Evolutionary conservation across 768 basidiomycete species (phyloP).

Genomic region (Pisolithus marmoratus): DNA sequence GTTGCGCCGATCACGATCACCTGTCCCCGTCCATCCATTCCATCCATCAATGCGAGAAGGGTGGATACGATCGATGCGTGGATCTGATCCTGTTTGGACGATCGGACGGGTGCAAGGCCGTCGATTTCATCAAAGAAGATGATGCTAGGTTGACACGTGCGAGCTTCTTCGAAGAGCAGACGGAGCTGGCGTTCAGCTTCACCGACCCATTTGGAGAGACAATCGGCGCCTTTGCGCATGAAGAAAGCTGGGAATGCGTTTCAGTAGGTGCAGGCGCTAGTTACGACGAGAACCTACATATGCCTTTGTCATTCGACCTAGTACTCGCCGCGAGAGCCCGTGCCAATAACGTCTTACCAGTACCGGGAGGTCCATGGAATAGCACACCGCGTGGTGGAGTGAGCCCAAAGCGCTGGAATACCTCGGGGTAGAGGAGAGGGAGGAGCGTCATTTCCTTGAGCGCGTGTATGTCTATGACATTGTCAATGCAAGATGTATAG

Average conservation of each 20-base stretch:
- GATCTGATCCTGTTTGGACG: constrained; percentile 98
- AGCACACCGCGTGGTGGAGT: constrained; percentile 95
- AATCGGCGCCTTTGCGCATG: constrained; percentile 99
- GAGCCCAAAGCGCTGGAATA: constrained; percentile 89
- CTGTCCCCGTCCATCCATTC: constrained; percentile 97
- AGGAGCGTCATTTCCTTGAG: constrained; percentile 98
- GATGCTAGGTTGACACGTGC: constrained; percentile 87
- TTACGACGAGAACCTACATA: constrained; percentile 54
- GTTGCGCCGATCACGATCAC: constrained; percentile 98
- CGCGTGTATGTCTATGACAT: constrained; percentile 76
- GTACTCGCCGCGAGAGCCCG: constrained; percentile 92
- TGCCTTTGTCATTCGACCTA: constrained; percentile 77
- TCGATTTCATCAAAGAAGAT: constrained; percentile 99
- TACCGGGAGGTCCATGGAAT: constrained; percentile 99
- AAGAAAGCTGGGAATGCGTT: constrained; percentile 70
- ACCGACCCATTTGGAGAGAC: constrained; percentile 98
- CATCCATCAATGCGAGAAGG: constrained; percentile 95
- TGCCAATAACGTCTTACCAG: constrained; percentile 92
- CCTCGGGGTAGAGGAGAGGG: constrained; percentile 91
- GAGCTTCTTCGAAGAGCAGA: constrained; percentile 92
- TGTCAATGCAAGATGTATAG: not conserved
- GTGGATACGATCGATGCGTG: constrained; percentile 98
- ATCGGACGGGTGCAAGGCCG: constrained; percentile 94
- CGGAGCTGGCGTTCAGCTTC: constrained; percentile 96
- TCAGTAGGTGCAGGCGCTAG: not conserved